Evolutionary conservation across 352 stramenopile genomes (phyloP).

Genomic region (Globisporangium recalcitrans): DNA sequence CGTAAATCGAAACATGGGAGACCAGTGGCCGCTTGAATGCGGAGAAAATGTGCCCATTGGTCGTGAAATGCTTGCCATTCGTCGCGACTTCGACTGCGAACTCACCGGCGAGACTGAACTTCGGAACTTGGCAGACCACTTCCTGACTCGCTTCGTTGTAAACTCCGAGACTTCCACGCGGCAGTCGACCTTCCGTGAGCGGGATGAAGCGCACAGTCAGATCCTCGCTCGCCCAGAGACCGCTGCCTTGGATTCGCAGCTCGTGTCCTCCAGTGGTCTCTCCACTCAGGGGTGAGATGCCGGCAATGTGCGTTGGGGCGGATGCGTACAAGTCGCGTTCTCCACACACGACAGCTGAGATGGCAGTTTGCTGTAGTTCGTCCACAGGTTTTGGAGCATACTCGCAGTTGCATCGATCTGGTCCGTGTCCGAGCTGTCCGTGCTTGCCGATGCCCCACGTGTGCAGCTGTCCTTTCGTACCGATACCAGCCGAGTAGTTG

Average conservation of each 20-base stretch:
- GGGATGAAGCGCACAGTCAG: constrained; percentile 74
- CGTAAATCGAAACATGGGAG: constrained; percentile 34
- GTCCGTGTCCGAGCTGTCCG: constrained; percentile 44
- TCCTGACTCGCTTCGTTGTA: constrained; percentile 36
- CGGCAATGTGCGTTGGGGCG: constrained; percentile 46
- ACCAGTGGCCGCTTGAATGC: constrained; percentile 43
- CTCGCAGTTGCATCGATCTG: constrained; percentile 15
- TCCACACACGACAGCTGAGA: constrained; percentile 46
- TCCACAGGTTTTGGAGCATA: constrained; percentile 35
- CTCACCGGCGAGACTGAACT: constrained; percentile 52
- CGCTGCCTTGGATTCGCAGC: constrained; percentile 54
- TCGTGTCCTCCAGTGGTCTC: constrained; percentile 54
- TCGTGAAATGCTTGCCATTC: constrained; percentile 77
- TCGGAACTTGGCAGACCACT: constrained; percentile 60
- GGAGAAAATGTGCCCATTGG: constrained; percentile 48
- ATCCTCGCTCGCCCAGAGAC: constrained; percentile 76
- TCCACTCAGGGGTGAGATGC: constrained; percentile 41
- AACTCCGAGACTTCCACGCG: constrained; percentile 39
- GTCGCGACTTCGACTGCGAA: constrained; percentile 74
- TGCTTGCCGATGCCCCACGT: constrained; percentile 55
- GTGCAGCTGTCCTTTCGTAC: constrained; percentile 29
- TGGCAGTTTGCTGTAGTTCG: constrained; percentile 25
- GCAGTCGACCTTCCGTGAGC: constrained; percentile 45
- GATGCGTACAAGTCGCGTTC: constrained; percentile 53
- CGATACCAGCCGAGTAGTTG: constrained; percentile 55